phyloP scores from a whole-genome alignment of 2,329 filamentous ascomycete species.

The Penicillium palitans region DNA sequence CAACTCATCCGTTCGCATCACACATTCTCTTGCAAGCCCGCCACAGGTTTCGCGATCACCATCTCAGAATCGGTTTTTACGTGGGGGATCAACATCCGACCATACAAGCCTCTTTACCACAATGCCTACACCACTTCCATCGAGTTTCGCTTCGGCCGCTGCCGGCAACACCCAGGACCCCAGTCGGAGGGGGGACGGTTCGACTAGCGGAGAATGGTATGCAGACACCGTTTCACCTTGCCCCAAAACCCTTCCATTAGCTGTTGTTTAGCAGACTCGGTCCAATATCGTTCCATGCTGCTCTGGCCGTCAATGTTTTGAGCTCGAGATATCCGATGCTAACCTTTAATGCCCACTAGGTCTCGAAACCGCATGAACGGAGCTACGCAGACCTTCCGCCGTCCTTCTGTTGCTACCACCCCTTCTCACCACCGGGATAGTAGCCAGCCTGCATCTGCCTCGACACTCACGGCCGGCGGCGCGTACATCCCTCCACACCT shows the following conservation, averaged over 20 bases:
- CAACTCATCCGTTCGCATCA: conserved; percentile 29
- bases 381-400: conserved; percentile 66
- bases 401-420: conserved; percentile 61
- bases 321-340: conserved; percentile 19
- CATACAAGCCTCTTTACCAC: conserved; percentile 28
- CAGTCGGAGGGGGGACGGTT: conserved; percentile 58
- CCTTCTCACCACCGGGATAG: conserved; percentile 49
- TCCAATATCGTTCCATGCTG: background rate
- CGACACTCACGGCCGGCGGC: conserved; percentile 44
- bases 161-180: conserved; percentile 69
- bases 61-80: conserved; percentile 23
- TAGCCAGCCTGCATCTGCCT: conserved; percentile 42
- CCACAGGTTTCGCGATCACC: conserved; percentile 29
- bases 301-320: conserved; percentile 8
- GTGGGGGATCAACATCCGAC: conserved; percentile 27
- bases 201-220: conserved; percentile 70
- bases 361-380: conserved; percentile 63
- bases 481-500: conserved; percentile 64
- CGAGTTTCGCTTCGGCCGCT: conserved; percentile 80
- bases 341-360: conserved; percentile 43
- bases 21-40: conserved; percentile 21
- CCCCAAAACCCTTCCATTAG: background rate
- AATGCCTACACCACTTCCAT: conserved; percentile 75
- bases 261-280: background rate
- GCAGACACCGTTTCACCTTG: conserved; percentile 31